Evolutionary conservation across 2,329 filamentous ascomycete genomes (phyloP).

Genomic region (Botryotinia convoluta): DNA sequence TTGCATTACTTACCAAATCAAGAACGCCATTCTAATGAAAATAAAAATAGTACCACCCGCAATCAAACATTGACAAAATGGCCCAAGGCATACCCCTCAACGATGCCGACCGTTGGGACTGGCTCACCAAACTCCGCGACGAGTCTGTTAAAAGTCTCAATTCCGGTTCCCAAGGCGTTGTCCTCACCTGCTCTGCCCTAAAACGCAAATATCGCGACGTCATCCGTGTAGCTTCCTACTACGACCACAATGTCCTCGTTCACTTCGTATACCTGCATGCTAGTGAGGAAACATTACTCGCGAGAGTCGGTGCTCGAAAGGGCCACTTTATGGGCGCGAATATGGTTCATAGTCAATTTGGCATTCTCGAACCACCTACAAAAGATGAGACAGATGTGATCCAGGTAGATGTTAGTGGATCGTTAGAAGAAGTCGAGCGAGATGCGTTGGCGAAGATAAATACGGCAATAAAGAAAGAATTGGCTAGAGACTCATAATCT

Average conservation of each 20-base stretch:
- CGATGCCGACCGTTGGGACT: conserved; percentile 96
- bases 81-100: conserved; percentile 76
- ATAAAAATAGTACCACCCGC: conserved; percentile 63
- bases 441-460: conserved; percentile 57
- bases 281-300: conserved; percentile 68
- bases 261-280: conserved; percentile 93
- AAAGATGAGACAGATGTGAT: conserved; percentile 70
- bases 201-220: conserved; percentile 97
- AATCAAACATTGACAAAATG: conserved; percentile 90
- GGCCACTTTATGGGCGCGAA: conserved; percentile 93
- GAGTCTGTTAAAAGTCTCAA: conserved; percentile 57
- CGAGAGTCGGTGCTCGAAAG: conserved; percentile 71
- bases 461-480: conserved; percentile 25
- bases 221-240: conserved; percentile 77
- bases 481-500: conserved; percentile 22
- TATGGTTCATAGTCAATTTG: conserved; percentile 93
- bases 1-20: neutral
- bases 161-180: conserved; percentile 66
- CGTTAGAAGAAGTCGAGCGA: conserved; percentile 57
- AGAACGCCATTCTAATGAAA: neutral
- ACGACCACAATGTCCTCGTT: conserved; percentile 68
- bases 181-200: conserved; percentile 91
- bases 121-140: conserved; percentile 77
- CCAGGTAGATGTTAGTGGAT: conserved; percentile 63
- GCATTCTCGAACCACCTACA: conserved; percentile 78